phyloP scores from a whole-genome alignment of 139 green algal genomes.

The Coelastrella sp. region DNA sequence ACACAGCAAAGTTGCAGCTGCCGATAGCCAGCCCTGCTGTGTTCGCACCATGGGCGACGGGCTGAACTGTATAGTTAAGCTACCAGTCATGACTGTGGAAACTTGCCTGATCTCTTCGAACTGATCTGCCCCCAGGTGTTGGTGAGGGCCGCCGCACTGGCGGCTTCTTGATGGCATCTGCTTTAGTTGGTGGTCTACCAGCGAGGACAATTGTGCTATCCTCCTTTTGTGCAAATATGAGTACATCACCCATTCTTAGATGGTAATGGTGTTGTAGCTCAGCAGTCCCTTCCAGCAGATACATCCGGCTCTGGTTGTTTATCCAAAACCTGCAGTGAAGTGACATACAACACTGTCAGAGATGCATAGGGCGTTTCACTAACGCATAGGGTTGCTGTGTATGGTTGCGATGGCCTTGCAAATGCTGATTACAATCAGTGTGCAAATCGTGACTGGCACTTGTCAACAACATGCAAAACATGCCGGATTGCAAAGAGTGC shows the following conservation, averaged over 20 bases:
- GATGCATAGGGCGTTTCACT: no score
- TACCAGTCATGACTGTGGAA: no score
- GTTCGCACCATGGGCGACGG: no score
- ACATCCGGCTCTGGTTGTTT: conserved; percentile 81
- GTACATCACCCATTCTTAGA: conserved; percentile 74
- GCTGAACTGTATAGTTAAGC: no score
- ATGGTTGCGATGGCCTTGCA: no score
- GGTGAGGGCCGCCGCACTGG: conserved; percentile 33
- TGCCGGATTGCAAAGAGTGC: no score
- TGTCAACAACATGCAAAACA: no score
- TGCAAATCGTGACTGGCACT: no score
- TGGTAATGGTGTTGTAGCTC: conserved; percentile 73
- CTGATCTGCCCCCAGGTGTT: conserved; percentile 13
- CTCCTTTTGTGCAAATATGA: conserved; percentile 77
- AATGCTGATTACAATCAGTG: no score
- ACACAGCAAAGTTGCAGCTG: no score
- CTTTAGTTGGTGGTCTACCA: conserved; percentile 64
- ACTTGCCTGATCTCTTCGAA: not conserved
- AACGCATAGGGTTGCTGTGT: no score
- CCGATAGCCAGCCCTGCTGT: no score
- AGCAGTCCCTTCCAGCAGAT: conserved; percentile 74
- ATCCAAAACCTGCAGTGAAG: conserved; percentile 69
- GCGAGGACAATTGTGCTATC: conserved; percentile 67
- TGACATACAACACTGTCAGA: not conserved
- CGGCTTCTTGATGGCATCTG: conserved; percentile 33